Percentiles rank a stretch among this genome's conserved stretches.
These are phyloP conservation scores for Lactarius sp. DNA, from an alignment of 768 basidiomycete genomes.

Conservation along the genomic window DNA sequence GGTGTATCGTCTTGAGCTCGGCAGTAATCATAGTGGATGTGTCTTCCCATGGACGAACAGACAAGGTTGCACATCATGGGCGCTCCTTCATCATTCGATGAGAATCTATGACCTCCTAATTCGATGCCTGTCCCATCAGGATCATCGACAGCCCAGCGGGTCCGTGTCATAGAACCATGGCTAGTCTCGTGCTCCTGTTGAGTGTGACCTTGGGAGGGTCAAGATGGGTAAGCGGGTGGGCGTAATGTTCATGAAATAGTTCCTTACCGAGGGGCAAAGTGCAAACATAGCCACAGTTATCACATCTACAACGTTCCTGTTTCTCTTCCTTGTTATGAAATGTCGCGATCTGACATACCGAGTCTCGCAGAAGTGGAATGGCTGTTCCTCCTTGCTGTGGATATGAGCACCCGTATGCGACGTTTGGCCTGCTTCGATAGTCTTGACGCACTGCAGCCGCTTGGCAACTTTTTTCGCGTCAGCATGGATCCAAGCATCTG, in stretches of 20 bases:
- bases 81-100: conserved; percentile 49
- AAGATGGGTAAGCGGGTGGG: neutral
- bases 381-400: conserved; percentile 43
- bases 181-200: conserved; percentile 59
- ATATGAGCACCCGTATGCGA: conserved; percentile 45
- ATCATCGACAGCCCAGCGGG: conserved; percentile 53
- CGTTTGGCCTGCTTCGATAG: conserved; percentile 40
- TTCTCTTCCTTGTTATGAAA: neutral
- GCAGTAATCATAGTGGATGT: conserved; percentile 54
- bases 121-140: conserved; percentile 47
- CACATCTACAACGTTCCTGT: conserved; percentile 37
- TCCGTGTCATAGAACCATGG: conserved; percentile 59
- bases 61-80: conserved; percentile 60
- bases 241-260: neutral
- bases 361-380: conserved; percentile 52
- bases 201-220: conserved; percentile 43
- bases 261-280: conserved; percentile 48
- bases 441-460: conserved; percentile 45
- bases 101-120: conserved; percentile 52
- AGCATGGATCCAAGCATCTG: neutral
- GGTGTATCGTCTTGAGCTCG: conserved; percentile 35
- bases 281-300: conserved; percentile 55
- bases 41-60: conserved; percentile 52
- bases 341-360: conserved; percentile 32
- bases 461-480: conserved; percentile 38